Evolutionary conservation across 2,329 filamentous ascomycete species (phyloP).

Genomic region (Cladophialophora chaetospira): DNA sequence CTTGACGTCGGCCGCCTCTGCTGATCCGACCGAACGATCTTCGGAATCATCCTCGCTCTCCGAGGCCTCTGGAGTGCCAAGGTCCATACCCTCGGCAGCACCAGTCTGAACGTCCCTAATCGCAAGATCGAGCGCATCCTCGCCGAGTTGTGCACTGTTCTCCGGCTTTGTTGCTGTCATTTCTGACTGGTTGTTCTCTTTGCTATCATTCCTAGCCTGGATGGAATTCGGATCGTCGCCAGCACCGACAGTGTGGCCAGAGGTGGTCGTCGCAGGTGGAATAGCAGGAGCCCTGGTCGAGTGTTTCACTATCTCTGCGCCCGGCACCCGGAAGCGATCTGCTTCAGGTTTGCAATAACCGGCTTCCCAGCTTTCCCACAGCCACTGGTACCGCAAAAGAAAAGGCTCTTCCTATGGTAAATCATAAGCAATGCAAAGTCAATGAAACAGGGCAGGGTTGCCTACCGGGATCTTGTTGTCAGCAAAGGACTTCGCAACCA

Average conservation of each 20-base stretch:
- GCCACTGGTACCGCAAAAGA: conserved; percentile 66
- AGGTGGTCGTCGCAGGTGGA: neutral
- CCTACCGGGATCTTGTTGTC: conserved; percentile 44
- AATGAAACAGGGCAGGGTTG: conserved; percentile 11
- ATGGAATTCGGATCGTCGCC: neutral
- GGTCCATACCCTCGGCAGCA: neutral
- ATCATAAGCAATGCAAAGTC: neutral
- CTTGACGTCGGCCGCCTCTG: neutral
- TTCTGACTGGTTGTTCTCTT: neutral
- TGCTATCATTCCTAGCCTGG: neutral
- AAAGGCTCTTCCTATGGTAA: neutral
- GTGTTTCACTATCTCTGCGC: neutral
- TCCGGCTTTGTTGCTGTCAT: neutral
- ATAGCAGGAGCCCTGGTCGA: neutral
- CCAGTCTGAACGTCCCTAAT: conserved; percentile 20
- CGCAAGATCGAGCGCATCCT: conserved; percentile 38
- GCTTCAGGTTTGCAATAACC: conserved; percentile 58
- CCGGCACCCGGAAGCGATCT: conserved; percentile 58
- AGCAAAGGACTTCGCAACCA: conserved; percentile 17
- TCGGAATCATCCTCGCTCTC: neutral
- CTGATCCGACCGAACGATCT: neutral
- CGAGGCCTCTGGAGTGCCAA: conserved; percentile 11
- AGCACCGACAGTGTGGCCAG: too few relatives aligned
- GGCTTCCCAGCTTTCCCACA: conserved; percentile 67
- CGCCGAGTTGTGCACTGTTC: conserved; percentile 37